Base-by-base conservation (phyloP, 768 basidiomycete species). In the Hydnomerulius pinastri region DNA sequence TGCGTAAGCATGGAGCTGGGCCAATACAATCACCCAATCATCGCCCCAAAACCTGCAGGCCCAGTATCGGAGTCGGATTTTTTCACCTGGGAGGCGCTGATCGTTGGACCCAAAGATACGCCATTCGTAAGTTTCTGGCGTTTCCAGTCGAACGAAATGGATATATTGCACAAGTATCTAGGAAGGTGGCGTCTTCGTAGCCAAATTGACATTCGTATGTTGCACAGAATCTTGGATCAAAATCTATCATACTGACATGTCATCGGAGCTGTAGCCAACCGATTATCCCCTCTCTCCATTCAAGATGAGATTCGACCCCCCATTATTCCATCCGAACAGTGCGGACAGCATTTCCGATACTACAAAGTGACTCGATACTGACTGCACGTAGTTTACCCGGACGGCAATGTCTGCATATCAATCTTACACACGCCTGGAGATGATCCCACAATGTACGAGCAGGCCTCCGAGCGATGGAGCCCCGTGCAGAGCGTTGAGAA, bases 401-500 rank as follows among this genome's bases (percentile, higher is more conserved):
- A 95, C 62, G 97, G 97, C 18, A 95, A 82, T 43, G 96, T 99
- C 43, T 99, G 97, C 75, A 98, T 99, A 61, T 98, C 95, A 1
- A 99, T 99, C 64, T 73, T 99, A 20, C 97, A 99, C 66, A 87
- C 92, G 0, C 97, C 95, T 0, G 91, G 90, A 8, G 91, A 92
- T 63, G 90, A 92, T 58, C 91, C 91, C 15, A 88, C 86, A 51
- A 88, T 91, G 78, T 98, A 98, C 68, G 96, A 99, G 67, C 83
- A 88, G 58, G 92, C 94, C 0, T 92, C 90, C 17, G 97, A 99
- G 64, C 81, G 97, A 32, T 99, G 97, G 97, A 92, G 90, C 50
- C 97, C 97, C n/a, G 96, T 98, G 0, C 96, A 98, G 71, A 92
- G 91, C 62, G 91, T 99, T 13, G 90, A 98, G 74, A 98, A 97